These are phyloP conservation scores for Logfia minima DNA, from an alignment of 129 eudicot species.

Conservation along the genomic window DNA sequence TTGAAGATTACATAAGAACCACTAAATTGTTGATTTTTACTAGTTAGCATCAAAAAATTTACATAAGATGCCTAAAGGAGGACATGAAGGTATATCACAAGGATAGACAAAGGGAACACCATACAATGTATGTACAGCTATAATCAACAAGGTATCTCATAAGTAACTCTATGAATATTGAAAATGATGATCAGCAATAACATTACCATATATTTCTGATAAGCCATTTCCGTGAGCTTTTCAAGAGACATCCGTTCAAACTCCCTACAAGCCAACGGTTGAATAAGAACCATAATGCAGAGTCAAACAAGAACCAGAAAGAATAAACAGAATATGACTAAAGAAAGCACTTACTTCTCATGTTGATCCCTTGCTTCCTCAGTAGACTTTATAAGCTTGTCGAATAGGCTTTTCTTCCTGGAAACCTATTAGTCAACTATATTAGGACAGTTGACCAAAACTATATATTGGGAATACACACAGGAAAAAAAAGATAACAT, in stretches of 20 bases:
- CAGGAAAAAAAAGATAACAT: neutral
- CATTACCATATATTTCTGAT: constrained; percentile 66
- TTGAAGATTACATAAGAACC: neutral
- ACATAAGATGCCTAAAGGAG: neutral
- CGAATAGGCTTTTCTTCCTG: constrained; percentile 47
- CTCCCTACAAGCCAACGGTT: constrained; percentile 42
- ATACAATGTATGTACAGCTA: neutral
- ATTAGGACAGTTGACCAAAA: constrained; percentile 11
- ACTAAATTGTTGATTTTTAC: neutral
- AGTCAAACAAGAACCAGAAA: constrained; percentile 1
- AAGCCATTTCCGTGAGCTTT: constrained; percentile 70
- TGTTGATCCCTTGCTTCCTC: constrained; percentile 57
- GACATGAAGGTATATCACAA: neutral
- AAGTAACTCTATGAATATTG: neutral
- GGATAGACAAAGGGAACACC: neutral
- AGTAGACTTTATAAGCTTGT: constrained; percentile 45
- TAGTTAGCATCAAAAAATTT: neutral
- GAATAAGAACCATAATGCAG: constrained; percentile 10
- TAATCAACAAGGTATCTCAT: neutral
- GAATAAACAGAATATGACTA: neutral
- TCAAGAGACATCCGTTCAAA: constrained; percentile 65
- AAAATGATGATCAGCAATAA: constrained; percentile 11
- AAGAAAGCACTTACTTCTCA: constrained; percentile 52
- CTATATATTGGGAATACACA: neutral
- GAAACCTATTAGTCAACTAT: constrained; percentile 45